A percentile compares a stretch with the other conserved stretches of the same genome.
These are phyloP conservation scores for Helotiales sp. DNA, from an alignment of 2,329 filamentous ascomycete species.

Conservation along the genomic window DNA sequence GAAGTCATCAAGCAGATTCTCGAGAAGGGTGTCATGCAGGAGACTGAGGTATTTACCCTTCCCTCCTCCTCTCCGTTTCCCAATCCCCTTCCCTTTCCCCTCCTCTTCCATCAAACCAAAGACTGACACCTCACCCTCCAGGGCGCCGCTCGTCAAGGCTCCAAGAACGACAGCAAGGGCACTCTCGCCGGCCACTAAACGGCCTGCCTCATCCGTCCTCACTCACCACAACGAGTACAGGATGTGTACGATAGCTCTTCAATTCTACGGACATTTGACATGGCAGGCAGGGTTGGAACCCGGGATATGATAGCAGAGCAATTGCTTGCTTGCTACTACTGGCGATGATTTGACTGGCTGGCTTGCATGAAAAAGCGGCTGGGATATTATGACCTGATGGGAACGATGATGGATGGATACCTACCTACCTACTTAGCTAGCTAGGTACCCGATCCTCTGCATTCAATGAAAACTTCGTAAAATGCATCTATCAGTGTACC, in stretches of 20 bases:
- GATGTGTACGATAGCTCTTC: conserved; percentile 10
- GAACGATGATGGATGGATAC: conserved; percentile 5
- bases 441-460: conserved; percentile 18
- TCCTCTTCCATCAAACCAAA: conserved; percentile 20
- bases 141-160: conserved; percentile 43
- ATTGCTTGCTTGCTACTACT: not conserved
- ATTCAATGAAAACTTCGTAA: conserved; percentile 12
- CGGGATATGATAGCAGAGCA: not conserved
- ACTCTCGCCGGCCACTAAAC: conserved; percentile 37
- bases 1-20: conserved; percentile 83
- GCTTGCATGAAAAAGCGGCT: not conserved
- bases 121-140: conserved; percentile 28
- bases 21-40: conserved; percentile 73
- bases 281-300: not conserved
- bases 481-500: too few species aligned
- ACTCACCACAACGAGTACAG: not conserved
- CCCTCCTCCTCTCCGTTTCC: conserved; percentile 1
- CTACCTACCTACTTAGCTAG: conserved; percentile 7
- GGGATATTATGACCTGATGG: conserved; percentile 15
- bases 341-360: conserved; percentile 4
- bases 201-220: not conserved
- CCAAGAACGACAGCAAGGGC: conserved; percentile 43
- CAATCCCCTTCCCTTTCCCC: not conserved
- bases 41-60: conserved; percentile 54
- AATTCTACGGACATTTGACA: conserved; percentile 5